These are phyloP conservation scores for Zelonia costaricensis DNA, from an alignment of 208 protist genomes.

Conservation along the genomic window DNA sequence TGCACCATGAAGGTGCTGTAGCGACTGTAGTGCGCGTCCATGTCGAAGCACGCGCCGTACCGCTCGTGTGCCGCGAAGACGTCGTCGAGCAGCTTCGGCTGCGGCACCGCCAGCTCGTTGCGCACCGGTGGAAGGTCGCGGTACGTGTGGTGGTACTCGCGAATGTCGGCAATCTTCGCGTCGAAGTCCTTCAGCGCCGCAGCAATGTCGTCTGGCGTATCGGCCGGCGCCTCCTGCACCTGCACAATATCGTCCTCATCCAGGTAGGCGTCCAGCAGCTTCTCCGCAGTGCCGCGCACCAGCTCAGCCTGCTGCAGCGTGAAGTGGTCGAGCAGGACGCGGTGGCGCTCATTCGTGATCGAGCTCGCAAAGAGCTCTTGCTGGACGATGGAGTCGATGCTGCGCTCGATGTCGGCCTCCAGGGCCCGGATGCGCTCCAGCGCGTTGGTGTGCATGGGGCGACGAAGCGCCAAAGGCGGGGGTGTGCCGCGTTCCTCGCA, in stretches of 20 bases:
- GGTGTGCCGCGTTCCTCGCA: too few species aligned
- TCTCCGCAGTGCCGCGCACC: conserved; percentile 56
- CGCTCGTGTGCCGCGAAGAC: conserved; percentile 65
- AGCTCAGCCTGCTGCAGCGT: conserved; percentile 52
- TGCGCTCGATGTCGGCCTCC: conserved; percentile 82
- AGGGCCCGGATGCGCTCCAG: conserved; percentile 79
- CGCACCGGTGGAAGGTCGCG: conserved; percentile 63
- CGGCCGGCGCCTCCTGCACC: conserved; percentile 49
- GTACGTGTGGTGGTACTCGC: conserved; percentile 82
- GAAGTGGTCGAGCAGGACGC: conserved; percentile 82
- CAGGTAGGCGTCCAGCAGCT: conserved; percentile 83
- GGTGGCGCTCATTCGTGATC: conserved; percentile 71
- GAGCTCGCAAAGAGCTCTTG: conserved; percentile 56
- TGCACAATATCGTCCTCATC: conserved; percentile 86
- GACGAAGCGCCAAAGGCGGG: background rate
- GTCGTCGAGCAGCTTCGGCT: conserved; percentile 48
- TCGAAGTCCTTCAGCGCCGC: conserved; percentile 75
- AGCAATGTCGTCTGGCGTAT: conserved; percentile 48
- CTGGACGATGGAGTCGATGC: conserved; percentile 82
- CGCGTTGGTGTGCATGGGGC: conserved; percentile 55
- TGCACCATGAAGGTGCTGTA: conserved; percentile 76
- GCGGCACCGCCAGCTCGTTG: conserved; percentile 47
- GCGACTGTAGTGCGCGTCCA: conserved; percentile 71
- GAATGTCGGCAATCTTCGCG: conserved; percentile 72
- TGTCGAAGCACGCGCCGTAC: conserved; percentile 72